Base-by-base conservation (phyloP, 2,329 filamentous ascomycete genomes). In the Fusarium pseudonygamai region DNA sequence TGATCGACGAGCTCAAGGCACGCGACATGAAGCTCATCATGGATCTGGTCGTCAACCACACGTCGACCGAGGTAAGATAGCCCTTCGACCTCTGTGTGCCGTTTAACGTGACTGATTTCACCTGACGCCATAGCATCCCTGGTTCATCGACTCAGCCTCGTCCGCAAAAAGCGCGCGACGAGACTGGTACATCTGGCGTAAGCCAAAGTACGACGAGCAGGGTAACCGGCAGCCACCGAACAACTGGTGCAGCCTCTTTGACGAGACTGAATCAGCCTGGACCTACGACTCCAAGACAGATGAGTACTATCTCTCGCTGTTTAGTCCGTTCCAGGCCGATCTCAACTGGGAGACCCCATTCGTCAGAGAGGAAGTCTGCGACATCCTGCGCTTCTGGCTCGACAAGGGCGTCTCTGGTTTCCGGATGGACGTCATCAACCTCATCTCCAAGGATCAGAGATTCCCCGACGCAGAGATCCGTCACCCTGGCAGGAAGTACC, bases 271-370 rank as follows among this genome's bases (percentile, higher is more conserved):
- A 22, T 88, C 87, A 55, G 89, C 87, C 0, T 94, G 92, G 92
- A 84, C 90, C 64, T 95, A 89, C 83, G 92, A 95, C 76, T 89
- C 92, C 69, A 79, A 82, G 28, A 93, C 92, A 0, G 85, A 87
- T 60, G 91, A 95, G 81, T 95, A 94, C 80, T 95, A 93, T 77
- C 88, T 95, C 2, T 90, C 92, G 69, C 86, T 96, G 15, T 97
- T 94, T 79, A 90, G 91, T 24, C 87, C 87, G 6, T 89, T 93
- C 74, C 93, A 96, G 80, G 93, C 93, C 0, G 94, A 96, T 75
- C 85, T 96, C 18, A 96, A 96, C 82, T 96, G 93, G 93, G 92
- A 95, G 78, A 93, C 92, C 64, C 85, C 86, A 0, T 89, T 88
- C 13, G 88, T 92, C 1, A 87, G 93, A 26, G 83, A 89, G 53